phyloP scores from a whole-genome alignment of 495 filamentous ascomycete species.

The Wilcoxina mikolae region DNA sequence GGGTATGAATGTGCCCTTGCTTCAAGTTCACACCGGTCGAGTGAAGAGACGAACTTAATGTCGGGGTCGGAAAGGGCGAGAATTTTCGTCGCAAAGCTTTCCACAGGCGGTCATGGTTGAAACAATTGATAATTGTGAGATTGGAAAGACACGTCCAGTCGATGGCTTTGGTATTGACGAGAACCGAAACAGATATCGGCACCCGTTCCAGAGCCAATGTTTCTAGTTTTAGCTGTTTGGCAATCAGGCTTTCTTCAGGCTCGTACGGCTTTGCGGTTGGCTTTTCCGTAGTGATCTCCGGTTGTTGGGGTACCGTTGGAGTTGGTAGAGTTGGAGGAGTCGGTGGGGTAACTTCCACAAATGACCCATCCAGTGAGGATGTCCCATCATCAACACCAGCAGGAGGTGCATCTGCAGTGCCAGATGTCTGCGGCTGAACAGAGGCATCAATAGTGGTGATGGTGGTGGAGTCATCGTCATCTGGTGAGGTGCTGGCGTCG shows the following conservation, averaged over 20 bases:
- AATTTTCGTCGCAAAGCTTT: slow-evolving; percentile 58
- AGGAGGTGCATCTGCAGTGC: too few species aligned
- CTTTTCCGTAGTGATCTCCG: background rate
- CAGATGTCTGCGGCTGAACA: background rate
- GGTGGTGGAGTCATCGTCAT: background rate
- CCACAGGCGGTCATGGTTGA: slow-evolving; percentile 68
- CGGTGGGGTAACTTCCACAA: background rate
- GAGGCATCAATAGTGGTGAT: too few species aligned
- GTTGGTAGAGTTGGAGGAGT: background rate
- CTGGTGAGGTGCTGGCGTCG: background rate
- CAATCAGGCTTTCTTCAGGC: slow-evolving; percentile 14
- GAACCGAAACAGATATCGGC: slow-evolving; percentile 50
- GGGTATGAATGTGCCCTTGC: slow-evolving; percentile 17
- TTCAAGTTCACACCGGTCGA: background rate
- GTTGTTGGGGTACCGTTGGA: background rate
- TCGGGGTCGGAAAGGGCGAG: slow-evolving; percentile 35
- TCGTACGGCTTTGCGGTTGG: background rate
- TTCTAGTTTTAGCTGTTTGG: slow-evolving; percentile 48
- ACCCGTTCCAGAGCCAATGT: slow-evolving; percentile 75
- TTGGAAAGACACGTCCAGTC: slow-evolving; percentile 69
- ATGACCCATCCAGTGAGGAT: background rate
- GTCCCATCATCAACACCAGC: background rate
- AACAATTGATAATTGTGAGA: slow-evolving; percentile 69
- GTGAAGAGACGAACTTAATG: background rate
- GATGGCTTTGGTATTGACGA: slow-evolving; percentile 44